phyloP scores from a whole-genome alignment of 2,329 filamentous ascomycete species.

The Ramularia endophylla region DNA sequence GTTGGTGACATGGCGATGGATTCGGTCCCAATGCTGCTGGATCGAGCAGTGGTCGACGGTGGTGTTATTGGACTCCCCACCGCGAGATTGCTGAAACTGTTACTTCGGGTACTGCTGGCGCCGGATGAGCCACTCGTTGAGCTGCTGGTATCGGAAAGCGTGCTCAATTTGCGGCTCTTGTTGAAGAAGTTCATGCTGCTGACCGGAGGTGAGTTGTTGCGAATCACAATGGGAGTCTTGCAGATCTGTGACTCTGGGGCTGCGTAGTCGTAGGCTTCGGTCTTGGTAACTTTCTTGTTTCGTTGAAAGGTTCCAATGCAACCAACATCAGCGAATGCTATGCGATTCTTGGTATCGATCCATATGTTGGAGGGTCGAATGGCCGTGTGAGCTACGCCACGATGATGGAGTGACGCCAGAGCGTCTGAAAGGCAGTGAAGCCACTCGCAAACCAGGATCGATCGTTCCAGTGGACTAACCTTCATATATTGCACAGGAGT shows the following conservation, averaged over 20 bases:
- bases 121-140: conserved; percentile 30
- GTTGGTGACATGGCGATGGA: conserved; percentile 14
- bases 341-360: conserved; percentile 58
- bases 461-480: conserved; percentile 54
- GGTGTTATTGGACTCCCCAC: conserved; percentile 21
- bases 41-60: conserved; percentile 16
- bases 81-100: conserved; percentile 22
- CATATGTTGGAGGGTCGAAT: conserved; percentile 67
- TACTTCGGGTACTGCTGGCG: conserved; percentile 26
- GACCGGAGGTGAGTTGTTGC: conserved; percentile 22
- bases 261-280: conserved; percentile 66
- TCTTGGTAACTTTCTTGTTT: conserved; percentile 54
- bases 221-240: conserved; percentile 36
- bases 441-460: conserved; percentile 63
- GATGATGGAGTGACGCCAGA: conserved; percentile 60
- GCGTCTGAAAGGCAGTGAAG: conserved; percentile 67
- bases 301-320: conserved; percentile 44
- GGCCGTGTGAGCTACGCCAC: conserved; percentile 58
- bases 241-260: conserved; percentile 59
- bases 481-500: conserved; percentile 58
- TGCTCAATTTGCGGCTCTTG: conserved; percentile 27
- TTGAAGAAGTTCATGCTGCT: conserved; percentile 26
- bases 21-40: conserved; percentile 21
- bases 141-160: conserved; percentile 17
- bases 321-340: conserved; percentile 61